phyloP scores from a whole-genome alignment of 768 basidiomycete species.

The Tephrocybe rancida region DNA sequence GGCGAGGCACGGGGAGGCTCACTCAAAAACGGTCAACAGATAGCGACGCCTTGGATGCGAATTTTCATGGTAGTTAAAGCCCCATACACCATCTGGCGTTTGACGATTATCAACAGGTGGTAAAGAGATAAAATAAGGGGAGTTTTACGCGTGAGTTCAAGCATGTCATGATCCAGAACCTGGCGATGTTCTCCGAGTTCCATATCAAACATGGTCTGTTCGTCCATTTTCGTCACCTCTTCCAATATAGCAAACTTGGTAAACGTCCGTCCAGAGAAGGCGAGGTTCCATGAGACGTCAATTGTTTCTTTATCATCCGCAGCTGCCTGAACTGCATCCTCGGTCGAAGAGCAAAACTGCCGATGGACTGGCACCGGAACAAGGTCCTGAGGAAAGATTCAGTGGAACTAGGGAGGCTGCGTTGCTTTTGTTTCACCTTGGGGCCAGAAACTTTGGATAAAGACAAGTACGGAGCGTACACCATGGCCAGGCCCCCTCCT shows the following conservation, averaged over 20 bases:
- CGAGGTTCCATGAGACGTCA: constrained; percentile 35
- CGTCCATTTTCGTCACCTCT: constrained; percentile 6
- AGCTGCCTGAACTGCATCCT: background rate
- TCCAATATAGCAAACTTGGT: constrained; percentile 23
- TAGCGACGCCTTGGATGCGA: constrained; percentile 31
- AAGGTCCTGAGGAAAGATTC: constrained; percentile 9
- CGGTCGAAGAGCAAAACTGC: constrained; percentile 22
- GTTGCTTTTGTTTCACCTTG: constrained; percentile 19
- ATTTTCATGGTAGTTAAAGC: constrained; percentile 28
- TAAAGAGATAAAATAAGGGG: background rate
- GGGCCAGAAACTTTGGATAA: constrained; percentile 27
- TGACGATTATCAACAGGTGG: background rate
- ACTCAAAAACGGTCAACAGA: constrained; percentile 16
- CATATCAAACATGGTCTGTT: constrained; percentile 8
- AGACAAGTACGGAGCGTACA: constrained; percentile 21
- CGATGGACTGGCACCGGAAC: constrained; percentile 25
- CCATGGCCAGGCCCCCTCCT: constrained; percentile 6
- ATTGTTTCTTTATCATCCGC: constrained; percentile 23
- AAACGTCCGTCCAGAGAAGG: constrained; percentile 27
- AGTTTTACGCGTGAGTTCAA: constrained; percentile 28
- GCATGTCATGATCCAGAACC: constrained; percentile 18
- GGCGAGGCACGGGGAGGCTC: constrained; percentile 3
- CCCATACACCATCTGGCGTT: constrained; percentile 26
- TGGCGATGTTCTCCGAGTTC: constrained; percentile 21
- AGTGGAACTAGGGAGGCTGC: no score